Base-by-base conservation (phyloP, 1,284 basidiomycete species). In the Ceratorhiza oryzae-sativae region DNA sequence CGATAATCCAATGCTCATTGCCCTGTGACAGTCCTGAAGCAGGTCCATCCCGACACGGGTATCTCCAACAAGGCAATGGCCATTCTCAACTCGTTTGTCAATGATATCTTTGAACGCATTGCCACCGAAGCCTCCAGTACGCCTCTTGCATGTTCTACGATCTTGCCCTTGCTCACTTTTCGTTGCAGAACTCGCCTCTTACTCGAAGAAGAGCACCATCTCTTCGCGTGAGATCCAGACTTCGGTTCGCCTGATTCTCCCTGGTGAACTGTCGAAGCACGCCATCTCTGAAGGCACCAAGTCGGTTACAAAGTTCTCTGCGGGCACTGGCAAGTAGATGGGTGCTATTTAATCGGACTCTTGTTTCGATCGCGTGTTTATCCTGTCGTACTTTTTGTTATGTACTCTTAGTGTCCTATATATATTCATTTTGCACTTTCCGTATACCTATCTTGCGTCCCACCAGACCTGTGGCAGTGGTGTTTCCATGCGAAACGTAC, bases 21-120 rank as follows among this genome's bases (percentile, higher is more conserved):
- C 1, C 18, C 23, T 56, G 13, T 23, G 32, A 45, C 73, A 92
- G 92, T 94, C 75, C 84, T 94, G 75, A 94, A 90, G 83, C 92
- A 94, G 80, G 95, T 97, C 74, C 95, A 97, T 85, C 95, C 95
- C 72, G 95, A 97, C 80, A 97, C 93, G 76, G 95, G 95, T 88
- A 96, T 97, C 82, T 91, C 92, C 74, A 97, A 96, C 89, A 97
- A 96, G 86, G 95, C 94, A 49, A 97, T 97, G 95, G 88, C 90
- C 72, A 93, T 97, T 79, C 83, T 97, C 58, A 97, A 97, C 87
- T 93, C 91, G 71, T 95, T 95, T 75, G 93, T 95, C 78, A 93
- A 93, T 76, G 93, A 95, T 77, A 75, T 97, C 82, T 97, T 96
- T 76, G 94, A 97, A 83, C 90, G 93, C 62, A 94, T 97, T 77